Evolutionary conservation across 2,329 filamentous ascomycete genomes (phyloP), one percentile per base, ranked within the genome.

Genomic region (Fusarium compactum): DNA sequence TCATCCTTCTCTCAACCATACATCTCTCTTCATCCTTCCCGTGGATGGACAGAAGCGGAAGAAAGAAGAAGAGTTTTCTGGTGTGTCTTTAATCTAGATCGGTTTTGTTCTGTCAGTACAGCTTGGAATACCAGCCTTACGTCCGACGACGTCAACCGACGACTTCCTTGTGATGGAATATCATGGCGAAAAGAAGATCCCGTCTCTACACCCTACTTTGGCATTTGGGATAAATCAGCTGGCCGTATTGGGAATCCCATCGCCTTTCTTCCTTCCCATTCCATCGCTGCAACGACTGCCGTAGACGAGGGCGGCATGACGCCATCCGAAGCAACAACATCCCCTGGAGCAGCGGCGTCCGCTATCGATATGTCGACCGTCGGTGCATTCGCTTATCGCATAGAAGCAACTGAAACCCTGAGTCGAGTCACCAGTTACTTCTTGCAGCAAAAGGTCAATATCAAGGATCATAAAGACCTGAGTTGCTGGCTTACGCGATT

Each of bases 401-500:
- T 85, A 22, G 83, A 85, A 61, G 82, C 83, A 0, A 83, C 82
- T 0, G 83, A 85, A 62, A 83, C 80, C 1, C 67, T 85, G 5
- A 84, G 81, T 50, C 78, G 79, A 3, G 81, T 85, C 2, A 84
- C 78, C 0, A 82, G 77, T 0, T 84, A 81, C 63, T 85, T 85
- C 46, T 74, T 85, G 0, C 82, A 82, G 53, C 82, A 84, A 56
- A 74, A 76, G 16, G 76, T 85, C 41, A 77, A 84, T 52, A 76
- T 80, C 18, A 68, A 74, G 8, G 77, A 82, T 48, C 75, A 78
- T 2, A 78, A 81, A 4, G 78, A 83, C 44, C 77, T 83, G 20
- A 74, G 79, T 12, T 77, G 77, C 29, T 85, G 69, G 83, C 73
- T 85, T 2, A 82, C 79, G 4, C 67, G 82, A 6, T 85, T 85